Evolutionary conservation across 2,329 filamentous ascomycete species (phyloP).

Genomic region (Thielaviopsis euricoi): DNA sequence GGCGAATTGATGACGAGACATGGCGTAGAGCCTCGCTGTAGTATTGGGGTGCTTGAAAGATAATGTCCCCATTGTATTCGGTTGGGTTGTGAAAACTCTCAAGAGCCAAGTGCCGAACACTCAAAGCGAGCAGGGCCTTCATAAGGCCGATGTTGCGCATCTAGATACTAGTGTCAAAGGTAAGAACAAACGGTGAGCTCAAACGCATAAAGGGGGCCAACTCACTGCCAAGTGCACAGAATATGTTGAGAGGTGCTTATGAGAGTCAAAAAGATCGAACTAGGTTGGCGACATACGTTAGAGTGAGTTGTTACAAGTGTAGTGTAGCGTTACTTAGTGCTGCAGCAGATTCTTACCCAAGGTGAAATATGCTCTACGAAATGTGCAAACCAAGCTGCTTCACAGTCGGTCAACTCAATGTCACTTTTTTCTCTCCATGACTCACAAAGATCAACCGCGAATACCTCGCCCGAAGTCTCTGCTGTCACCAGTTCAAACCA

Average conservation of each 20-base stretch:
- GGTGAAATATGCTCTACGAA: background rate
- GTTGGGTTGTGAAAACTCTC: background rate
- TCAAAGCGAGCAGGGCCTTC: background rate
- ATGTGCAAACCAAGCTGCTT: background rate
- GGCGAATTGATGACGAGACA: background rate
- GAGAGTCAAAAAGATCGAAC: background rate
- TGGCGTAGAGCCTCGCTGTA: background rate
- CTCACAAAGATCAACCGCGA: no score
- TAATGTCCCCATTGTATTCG: background rate
- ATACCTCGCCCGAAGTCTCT: background rate
- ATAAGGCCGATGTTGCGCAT: background rate
- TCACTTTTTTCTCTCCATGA: background rate
- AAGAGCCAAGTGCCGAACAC: background rate
- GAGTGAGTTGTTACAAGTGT: background rate
- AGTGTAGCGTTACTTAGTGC: no score
- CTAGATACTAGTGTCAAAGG: background rate
- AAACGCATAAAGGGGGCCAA: background rate
- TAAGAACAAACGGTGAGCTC: background rate
- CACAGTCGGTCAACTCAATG: background rate
- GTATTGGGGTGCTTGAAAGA: background rate
- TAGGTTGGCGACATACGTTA: background rate
- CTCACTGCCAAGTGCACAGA: background rate
- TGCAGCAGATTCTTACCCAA: background rate
- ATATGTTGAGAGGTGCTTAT: background rate
- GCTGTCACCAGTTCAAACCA: background rate